These are phyloP conservation scores for Byssoonygena ceratinophila DNA, from an alignment of 2,329 filamentous ascomycete species.

Conservation along the genomic window DNA sequence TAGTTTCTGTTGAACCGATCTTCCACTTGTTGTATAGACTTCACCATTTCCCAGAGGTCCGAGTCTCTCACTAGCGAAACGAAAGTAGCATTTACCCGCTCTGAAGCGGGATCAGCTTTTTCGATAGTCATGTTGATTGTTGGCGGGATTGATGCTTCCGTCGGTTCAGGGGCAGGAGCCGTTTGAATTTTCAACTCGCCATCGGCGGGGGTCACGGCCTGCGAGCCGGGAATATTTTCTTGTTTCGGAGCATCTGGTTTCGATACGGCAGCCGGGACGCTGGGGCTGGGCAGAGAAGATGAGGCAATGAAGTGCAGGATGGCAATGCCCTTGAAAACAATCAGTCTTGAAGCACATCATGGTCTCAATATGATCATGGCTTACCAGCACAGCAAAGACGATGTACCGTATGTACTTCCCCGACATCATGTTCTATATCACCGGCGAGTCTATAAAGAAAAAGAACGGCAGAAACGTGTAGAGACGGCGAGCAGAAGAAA, in stretches of 20 bases:
- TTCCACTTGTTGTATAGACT: conserved; percentile 91
- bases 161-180: neutral
- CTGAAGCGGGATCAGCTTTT: conserved; percentile 23
- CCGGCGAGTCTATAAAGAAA: neutral
- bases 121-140: neutral
- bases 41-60: conserved; percentile 92
- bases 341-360: neutral
- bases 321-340: conserved; percentile 42
- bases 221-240: neutral
- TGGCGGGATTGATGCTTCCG: neutral
- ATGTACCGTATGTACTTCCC: conserved; percentile 48
- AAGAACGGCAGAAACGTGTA: neutral
- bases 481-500: neutral
- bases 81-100: conserved; percentile 92
- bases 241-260: conserved; percentile 8
- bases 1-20: conserved; percentile 96
- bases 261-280: conserved; percentile 15
- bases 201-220: neutral
- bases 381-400: conserved; percentile 71
- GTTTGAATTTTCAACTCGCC: conserved; percentile 3
- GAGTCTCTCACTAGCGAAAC: conserved; percentile 87
- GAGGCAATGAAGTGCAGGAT: conserved; percentile 72
- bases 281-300: conserved; percentile 35
- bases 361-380: conserved; percentile 26
- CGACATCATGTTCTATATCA: conserved; percentile 25